These are phyloP conservation scores for Williopsis jadinii DNA, from an alignment of 1,139 yeast species.

Conservation along the genomic window DNA sequence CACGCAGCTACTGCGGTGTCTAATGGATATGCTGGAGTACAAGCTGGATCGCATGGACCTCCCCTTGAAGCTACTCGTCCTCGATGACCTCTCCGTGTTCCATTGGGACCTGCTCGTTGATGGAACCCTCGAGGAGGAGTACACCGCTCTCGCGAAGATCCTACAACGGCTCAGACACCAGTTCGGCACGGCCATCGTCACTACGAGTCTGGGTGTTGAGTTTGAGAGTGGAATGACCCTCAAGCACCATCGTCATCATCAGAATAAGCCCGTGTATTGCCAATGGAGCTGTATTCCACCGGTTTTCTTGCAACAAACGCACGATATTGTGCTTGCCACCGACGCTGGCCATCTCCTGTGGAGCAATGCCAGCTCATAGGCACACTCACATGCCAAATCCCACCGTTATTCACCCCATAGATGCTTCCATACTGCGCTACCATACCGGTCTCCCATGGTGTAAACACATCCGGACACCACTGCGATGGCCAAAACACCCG, in stretches of 20 bases:
- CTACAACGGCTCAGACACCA: background rate
- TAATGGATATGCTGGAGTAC: background rate
- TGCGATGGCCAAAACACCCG: too few species aligned
- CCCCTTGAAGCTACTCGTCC: conserved; percentile 1
- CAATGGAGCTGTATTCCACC: background rate
- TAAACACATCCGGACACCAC: too few species aligned
- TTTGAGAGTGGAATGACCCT: conserved; percentile 3
- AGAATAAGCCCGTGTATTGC: background rate
- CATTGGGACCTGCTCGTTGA: background rate
- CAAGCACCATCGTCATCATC: background rate
- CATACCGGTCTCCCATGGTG: too few species aligned
- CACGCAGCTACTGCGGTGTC: background rate
- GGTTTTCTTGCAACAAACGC: background rate
- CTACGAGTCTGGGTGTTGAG: conserved; percentile 1
- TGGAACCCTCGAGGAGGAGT: background rate
- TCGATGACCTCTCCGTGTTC: conserved; percentile 5
- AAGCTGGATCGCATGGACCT: background rate
- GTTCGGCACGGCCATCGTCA: conserved; percentile 1
- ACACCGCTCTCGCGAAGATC: background rate
- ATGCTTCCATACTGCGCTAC: too few species aligned
- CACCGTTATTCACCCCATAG: too few species aligned
- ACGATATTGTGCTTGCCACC: too few species aligned
- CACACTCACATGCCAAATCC: too few species aligned
- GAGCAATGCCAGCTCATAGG: too few species aligned
- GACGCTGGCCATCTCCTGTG: too few species aligned